Percentiles rank a stretch among this genome's conserved stretches.
Evolutionary conservation across 129 eudicot species (phyloP).

Genomic region (sunflower (Helianthus annuus)): DNA sequence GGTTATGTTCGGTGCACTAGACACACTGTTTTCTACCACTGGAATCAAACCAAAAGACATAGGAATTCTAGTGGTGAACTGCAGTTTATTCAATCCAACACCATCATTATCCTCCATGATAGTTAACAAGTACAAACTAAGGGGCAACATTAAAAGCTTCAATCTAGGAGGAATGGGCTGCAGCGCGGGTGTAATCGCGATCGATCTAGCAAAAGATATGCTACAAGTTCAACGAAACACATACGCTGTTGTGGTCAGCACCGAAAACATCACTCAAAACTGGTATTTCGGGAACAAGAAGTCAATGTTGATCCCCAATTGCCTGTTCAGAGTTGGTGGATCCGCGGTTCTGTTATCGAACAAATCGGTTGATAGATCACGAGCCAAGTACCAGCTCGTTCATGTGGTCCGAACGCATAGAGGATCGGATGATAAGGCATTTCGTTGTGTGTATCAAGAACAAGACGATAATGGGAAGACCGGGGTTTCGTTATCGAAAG

Average conservation of each 20-base stretch:
- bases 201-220: slow-evolving; percentile 2
- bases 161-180: not conserved
- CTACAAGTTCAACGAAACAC: not conserved
- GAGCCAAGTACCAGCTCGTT: slow-evolving; percentile 69
- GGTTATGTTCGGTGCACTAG: slow-evolving; percentile 72
- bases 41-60: slow-evolving; percentile 59
- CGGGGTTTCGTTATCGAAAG: slow-evolving; percentile 69
- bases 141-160: slow-evolving; percentile 33
- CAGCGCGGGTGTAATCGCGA: not conserved
- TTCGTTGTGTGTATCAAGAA: slow-evolving; percentile 68
- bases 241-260: not conserved
- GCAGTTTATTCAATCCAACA: slow-evolving; percentile 73
- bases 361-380: slow-evolving; percentile 42
- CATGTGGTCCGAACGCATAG: slow-evolving; percentile 72
- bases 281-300: slow-evolving; percentile 5
- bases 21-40: slow-evolving; percentile 42
- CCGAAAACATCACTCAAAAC: slow-evolving; percentile 2
- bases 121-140: slow-evolving; percentile 67
- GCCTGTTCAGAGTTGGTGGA: slow-evolving; percentile 3
- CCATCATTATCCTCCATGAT: slow-evolving; percentile 71
- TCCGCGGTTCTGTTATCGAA: slow-evolving; percentile 50
- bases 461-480: slow-evolving; percentile 58
- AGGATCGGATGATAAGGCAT: slow-evolving; percentile 69
- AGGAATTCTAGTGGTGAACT: slow-evolving; percentile 69
- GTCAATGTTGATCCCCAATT: too few species aligned